These are phyloP conservation scores for Prasinococcaceae sp. DNA, from an alignment of 139 green algal genomes.

Conservation along the genomic window DNA sequence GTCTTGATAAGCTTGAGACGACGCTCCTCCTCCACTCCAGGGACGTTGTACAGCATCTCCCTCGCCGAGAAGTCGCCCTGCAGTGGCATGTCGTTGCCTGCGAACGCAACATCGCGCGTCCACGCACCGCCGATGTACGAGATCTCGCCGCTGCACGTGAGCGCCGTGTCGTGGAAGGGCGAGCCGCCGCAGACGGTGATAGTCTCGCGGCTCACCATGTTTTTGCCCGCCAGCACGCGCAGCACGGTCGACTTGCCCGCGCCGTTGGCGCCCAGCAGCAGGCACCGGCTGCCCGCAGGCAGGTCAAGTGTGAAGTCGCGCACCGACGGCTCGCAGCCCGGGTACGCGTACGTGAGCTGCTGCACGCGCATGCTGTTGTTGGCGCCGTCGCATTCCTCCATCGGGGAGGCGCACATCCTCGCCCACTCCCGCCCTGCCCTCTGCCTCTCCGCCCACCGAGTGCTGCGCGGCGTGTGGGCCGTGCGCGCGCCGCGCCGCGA, in stretches of 20 bases:
- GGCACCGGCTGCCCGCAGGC: constrained; percentile 52
- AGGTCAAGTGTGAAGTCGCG: constrained; percentile 41
- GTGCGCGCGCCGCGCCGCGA: too few relatives aligned
- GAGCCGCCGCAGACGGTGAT: constrained; percentile 62
- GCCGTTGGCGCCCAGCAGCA: constrained; percentile 88
- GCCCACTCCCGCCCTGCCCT: too few relatives aligned
- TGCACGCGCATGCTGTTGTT: too few relatives aligned
- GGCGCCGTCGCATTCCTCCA: too few relatives aligned
- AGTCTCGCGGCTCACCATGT: constrained; percentile 72
- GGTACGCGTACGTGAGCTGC: too few relatives aligned
- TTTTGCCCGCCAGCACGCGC: constrained; percentile 82
- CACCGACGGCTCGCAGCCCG: constrained; percentile 33
- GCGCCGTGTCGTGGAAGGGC: constrained; percentile 79
- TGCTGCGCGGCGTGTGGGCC: too few relatives aligned
- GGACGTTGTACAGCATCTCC: constrained; percentile 85
- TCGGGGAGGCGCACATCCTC: too few relatives aligned
- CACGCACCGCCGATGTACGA: constrained; percentile 88
- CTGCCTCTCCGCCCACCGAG: too few relatives aligned
- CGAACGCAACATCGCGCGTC: constrained; percentile 84
- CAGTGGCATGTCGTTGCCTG: constrained; percentile 51
- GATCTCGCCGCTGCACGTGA: constrained; percentile 63
- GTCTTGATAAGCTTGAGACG: constrained; percentile 69
- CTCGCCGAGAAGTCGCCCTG: constrained; percentile 76
- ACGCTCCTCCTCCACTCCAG: constrained; percentile 60
- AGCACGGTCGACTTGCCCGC: constrained; percentile 83